phyloP scores from a whole-genome alignment of 148 eudicot genomes.

The Talinum fruticosum region DNA sequence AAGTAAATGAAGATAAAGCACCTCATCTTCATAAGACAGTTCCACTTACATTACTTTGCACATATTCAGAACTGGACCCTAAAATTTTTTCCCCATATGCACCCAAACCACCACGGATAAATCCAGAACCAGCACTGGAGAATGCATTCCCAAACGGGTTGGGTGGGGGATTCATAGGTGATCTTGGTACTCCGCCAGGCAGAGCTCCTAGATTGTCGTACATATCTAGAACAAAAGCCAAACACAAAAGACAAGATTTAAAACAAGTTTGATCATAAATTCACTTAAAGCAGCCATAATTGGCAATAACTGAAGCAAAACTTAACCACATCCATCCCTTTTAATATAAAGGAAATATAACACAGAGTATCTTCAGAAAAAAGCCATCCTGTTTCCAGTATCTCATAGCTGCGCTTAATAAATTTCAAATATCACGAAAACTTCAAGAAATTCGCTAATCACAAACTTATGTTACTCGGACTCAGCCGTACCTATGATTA shows the following conservation, averaged over 20 bases:
- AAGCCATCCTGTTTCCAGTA: too few species aligned
- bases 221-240: constrained; percentile 41
- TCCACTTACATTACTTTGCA: constrained; percentile 93
- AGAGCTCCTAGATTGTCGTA: constrained; percentile 67
- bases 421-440: background rate
- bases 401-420: background rate
- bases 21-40: too few species aligned
- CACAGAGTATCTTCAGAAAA: background rate
- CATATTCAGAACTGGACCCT: constrained; percentile 93
- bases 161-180: constrained; percentile 45
- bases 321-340: background rate
- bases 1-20: too few species aligned
- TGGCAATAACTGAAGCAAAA: background rate
- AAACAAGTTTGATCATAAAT: background rate
- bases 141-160: constrained; percentile 80
- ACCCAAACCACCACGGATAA: constrained; percentile 79
- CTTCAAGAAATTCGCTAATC: too few species aligned
- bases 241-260: background rate
- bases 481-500: too few species aligned
- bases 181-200: constrained; percentile 50
- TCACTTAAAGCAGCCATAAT: background rate
- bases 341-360: background rate
- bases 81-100: constrained; percentile 91
- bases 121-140: constrained; percentile 68
- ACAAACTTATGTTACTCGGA: background rate